Evolutionary conservation across 2,329 filamentous ascomycete genomes (phyloP).

Genomic region (Alternaria novae-zelandiae): DNA sequence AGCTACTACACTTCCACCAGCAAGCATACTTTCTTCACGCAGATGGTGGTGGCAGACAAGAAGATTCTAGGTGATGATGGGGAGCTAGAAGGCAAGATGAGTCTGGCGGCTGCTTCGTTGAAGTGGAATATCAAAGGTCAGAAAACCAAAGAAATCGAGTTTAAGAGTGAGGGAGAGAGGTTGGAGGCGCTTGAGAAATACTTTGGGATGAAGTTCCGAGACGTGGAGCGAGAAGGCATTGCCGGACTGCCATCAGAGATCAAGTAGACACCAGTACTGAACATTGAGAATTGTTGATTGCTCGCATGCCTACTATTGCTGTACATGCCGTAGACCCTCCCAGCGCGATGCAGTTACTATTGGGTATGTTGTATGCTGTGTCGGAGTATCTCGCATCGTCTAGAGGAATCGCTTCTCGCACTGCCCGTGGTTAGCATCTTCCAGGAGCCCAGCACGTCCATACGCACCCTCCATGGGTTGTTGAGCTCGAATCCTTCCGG

Average conservation of each 20-base stretch:
- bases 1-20: conserved; percentile 46
- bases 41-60: conserved; percentile 53
- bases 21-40: conserved; percentile 41
- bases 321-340: not conserved
- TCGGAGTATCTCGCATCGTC: conserved; percentile 4
- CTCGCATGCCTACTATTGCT: conserved; percentile 21
- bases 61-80: conserved; percentile 54
- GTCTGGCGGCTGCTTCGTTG: conserved; percentile 53
- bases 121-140: conserved; percentile 54
- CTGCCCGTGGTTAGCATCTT: conserved; percentile 40
- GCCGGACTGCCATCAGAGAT: conserved; percentile 43
- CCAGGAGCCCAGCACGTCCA: not conserved
- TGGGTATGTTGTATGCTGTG: not conserved
- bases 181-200: conserved; percentile 52
- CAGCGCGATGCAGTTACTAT: not conserved
- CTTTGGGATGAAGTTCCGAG: conserved; percentile 52
- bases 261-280: conserved; percentile 21
- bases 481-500: conserved; percentile 69
- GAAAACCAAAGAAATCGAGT: conserved; percentile 49
- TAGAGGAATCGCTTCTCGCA: conserved; percentile 49
- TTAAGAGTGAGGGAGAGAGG: conserved; percentile 53
- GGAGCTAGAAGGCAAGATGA: conserved; percentile 48
- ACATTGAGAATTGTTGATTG: conserved; percentile 18
- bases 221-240: conserved; percentile 49
- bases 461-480: conserved; percentile 70